These are phyloP conservation scores for Sporormia fimetaria DNA, from an alignment of 495 filamentous ascomycete species.

Conservation along the genomic window DNA sequence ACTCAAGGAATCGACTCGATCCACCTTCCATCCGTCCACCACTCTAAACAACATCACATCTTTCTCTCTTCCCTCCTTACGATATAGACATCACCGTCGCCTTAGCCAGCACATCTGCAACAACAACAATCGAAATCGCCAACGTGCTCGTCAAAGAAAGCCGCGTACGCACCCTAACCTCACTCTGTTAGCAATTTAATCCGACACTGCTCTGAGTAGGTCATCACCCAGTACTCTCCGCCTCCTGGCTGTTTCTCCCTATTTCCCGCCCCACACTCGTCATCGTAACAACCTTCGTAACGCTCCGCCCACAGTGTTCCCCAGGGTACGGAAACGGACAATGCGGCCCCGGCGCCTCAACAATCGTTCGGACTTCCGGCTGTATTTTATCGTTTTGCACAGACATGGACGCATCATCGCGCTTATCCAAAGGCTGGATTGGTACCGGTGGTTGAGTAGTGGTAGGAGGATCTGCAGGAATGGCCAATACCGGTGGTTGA, in stretches of 20 bases:
- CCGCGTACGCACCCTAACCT: not conserved
- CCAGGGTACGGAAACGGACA: conserved; percentile 16
- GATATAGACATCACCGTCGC: not conserved
- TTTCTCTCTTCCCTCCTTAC: not conserved
- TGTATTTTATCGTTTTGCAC: not conserved
- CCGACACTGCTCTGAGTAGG: conserved; percentile 13
- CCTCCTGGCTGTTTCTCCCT: not conserved
- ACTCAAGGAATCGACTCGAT: no score
- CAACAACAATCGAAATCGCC: conserved; percentile 1
- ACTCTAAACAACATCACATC: not conserved
- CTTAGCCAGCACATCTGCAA: not conserved
- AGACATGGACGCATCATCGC: not conserved
- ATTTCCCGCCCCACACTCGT: not conserved
- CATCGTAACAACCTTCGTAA: not conserved
- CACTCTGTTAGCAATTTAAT: conserved; percentile 1
- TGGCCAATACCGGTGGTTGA: no score
- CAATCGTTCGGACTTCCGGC: not conserved
- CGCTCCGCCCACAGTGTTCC: conserved; percentile 2
- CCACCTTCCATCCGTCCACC: no score
- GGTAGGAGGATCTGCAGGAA: no score
- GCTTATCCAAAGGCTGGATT: conserved; percentile 6
- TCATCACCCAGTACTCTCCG: not conserved
- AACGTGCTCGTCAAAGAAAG: not conserved
- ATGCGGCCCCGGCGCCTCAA: conserved; percentile 3
- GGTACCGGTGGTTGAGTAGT: no score